phyloP scores from a whole-genome alignment of 805 yeast genomes.

The Candida boleticola region DNA sequence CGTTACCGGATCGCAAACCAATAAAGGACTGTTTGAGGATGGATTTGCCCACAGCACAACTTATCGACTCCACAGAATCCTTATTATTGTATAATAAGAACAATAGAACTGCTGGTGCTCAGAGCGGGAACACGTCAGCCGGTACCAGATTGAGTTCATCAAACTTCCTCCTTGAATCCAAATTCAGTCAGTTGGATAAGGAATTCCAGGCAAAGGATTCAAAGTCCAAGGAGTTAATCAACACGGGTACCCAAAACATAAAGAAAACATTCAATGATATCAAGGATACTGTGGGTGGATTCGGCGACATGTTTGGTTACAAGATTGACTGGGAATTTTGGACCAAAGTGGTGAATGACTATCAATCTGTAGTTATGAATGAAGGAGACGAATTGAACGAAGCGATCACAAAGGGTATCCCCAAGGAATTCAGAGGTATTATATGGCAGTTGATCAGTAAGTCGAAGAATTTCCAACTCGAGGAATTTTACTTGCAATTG shows the following conservation, averaged over 20 bases:
- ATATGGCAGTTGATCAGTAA: slow-evolving; percentile 89
- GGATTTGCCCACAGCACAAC: slow-evolving; percentile 19
- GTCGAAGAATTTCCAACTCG: slow-evolving; percentile 65
- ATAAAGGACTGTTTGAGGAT: slow-evolving; percentile 21
- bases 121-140: background rate
- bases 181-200: slow-evolving; percentile 55
- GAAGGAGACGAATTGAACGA: slow-evolving; percentile 58
- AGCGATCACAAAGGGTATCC: slow-evolving; percentile 75
- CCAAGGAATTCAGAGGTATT: slow-evolving; percentile 80
- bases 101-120: background rate
- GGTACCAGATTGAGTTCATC: slow-evolving; percentile 3
- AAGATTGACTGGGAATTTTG: slow-evolving; percentile 82
- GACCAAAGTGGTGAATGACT: slow-evolving; percentile 78
- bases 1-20: slow-evolving; percentile 33
- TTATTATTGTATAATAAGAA: background rate
- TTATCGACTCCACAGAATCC: background rate
- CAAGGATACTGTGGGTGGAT: slow-evolving; percentile 45
- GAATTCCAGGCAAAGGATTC: slow-evolving; percentile 50
- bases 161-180: slow-evolving; percentile 57
- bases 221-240: slow-evolving; percentile 46
- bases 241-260: slow-evolving; percentile 37
- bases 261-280: slow-evolving; percentile 47
- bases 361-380: slow-evolving; percentile 60
- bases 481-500: slow-evolving; percentile 54
- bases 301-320: slow-evolving; percentile 30